phyloP scores from a whole-genome alignment of 192 early-diverging fungal genomes.

The Chytriomyces sp. region DNA sequence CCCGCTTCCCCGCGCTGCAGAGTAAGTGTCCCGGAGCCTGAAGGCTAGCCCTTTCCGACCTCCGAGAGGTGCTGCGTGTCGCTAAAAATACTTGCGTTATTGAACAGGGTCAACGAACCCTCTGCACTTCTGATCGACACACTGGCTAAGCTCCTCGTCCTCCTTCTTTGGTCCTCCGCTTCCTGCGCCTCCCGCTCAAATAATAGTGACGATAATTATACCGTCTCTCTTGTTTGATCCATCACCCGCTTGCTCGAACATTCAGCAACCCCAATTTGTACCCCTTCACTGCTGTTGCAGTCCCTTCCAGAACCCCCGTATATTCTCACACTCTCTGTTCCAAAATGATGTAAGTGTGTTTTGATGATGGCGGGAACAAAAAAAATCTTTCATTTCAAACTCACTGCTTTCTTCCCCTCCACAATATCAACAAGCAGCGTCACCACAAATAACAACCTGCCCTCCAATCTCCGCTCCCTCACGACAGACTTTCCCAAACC shows the following conservation, averaged over 20 bases:
- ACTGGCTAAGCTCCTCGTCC: slow-evolving; percentile 38
- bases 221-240: neutral
- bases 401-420: neutral
- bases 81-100: neutral
- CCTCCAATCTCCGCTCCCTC: neutral
- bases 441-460: slow-evolving; percentile 26
- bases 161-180: slow-evolving; percentile 41
- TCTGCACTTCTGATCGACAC: slow-evolving; percentile 16
- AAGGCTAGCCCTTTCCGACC: neutral
- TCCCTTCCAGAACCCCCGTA: neutral
- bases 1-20: neutral
- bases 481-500: neutral
- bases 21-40: neutral
- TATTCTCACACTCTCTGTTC: neutral
- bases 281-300: neutral
- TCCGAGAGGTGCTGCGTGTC: neutral
- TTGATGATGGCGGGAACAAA: neutral
- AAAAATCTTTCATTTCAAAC: neutral
- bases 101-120: slow-evolving; percentile 6
- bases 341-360: slow-evolving; percentile 34
- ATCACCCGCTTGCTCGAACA: no score
- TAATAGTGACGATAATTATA: slow-evolving; percentile 25
- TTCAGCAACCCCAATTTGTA: neutral
- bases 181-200: slow-evolving; percentile 37
- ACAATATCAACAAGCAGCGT: slow-evolving; percentile 20